phyloP scores from a whole-genome alignment of 2,329 filamentous ascomycete genomes.

The Plectosphaerella cucumerina region DNA sequence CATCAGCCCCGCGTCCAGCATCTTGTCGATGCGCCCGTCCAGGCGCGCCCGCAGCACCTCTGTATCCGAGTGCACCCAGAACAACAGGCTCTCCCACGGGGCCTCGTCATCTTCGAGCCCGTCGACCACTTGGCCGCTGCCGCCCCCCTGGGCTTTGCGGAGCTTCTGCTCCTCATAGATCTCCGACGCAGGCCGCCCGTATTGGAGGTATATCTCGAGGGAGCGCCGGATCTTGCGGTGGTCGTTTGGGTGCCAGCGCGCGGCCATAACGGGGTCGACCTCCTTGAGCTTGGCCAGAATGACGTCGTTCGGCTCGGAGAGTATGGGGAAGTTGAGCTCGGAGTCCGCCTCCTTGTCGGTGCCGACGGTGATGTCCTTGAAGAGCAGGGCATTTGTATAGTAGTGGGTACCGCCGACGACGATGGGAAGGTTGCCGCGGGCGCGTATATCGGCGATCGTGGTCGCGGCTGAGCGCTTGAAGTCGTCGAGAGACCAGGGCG shows the following conservation, averaged over 20 bases:
- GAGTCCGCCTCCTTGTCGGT: conserved; percentile 33
- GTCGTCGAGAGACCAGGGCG: conserved; percentile 76
- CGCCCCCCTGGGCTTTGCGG: conserved; percentile 23
- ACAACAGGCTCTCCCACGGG: conserved; percentile 60
- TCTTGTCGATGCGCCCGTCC: conserved; percentile 74
- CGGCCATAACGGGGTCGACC: conserved; percentile 86
- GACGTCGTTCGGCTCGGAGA: conserved; percentile 65
- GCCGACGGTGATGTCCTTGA: conserved; percentile 64
- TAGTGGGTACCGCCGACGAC: conserved; percentile 94
- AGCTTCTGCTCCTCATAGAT: conserved; percentile 76
- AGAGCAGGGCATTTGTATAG: conserved; percentile 85
- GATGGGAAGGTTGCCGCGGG: conserved; percentile 77
- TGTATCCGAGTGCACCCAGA: conserved; percentile 81
- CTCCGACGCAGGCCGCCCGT: conserved; percentile 76
- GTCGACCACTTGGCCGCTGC: conserved; percentile 5
- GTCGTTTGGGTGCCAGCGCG: conserved; percentile 92
- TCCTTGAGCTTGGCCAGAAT: conserved; percentile 70
- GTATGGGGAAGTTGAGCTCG: conserved; percentile 57
- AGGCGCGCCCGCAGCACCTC: conserved; percentile 66
- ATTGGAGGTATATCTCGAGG: conserved; percentile 83
- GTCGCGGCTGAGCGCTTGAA: conserved; percentile 68
- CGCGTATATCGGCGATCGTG: conserved; percentile 73
- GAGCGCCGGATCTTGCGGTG: conserved; percentile 84
- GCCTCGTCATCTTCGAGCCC: conserved; percentile 14
- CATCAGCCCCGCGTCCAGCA: conserved; percentile 59